A percentile compares a stretch with the other conserved stretches of the same genome.
These are phyloP conservation scores for Leccinum colubrinum DNA, from an alignment of 1,284 basidiomycete species.

Conservation along the genomic window DNA sequence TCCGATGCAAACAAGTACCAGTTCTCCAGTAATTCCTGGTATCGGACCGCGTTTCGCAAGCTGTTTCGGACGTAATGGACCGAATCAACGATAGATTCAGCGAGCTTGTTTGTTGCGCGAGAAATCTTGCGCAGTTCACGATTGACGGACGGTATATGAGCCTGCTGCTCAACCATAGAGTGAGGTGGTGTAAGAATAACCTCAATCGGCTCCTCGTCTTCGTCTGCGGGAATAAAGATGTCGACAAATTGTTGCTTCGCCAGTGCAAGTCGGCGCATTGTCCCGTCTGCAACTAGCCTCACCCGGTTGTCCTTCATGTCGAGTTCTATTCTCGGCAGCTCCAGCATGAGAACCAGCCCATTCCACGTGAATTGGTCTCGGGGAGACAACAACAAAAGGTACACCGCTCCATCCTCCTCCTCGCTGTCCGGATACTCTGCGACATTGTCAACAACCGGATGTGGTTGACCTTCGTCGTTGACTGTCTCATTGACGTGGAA, in stretches of 20 bases:
- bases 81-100: conserved; percentile 91
- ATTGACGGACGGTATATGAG: conserved; percentile 90
- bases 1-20: conserved; percentile 98
- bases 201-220: conserved; percentile 55
- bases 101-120: conserved; percentile 85
- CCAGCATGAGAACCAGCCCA: conserved; percentile 79
- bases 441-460: conserved; percentile 44
- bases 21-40: conserved; percentile 90
- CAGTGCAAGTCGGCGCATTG: conserved; percentile 69
- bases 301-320: conserved; percentile 83
- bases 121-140: conserved; percentile 89
- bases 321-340: conserved; percentile 71
- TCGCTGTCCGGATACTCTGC: conserved; percentile 49
- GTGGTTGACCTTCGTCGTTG: conserved; percentile 48
- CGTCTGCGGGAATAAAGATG: conserved; percentile 57
- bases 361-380: conserved; percentile 92
- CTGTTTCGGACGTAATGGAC: conserved; percentile 79
- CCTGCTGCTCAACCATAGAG: conserved; percentile 83
- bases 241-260: conserved; percentile 82
- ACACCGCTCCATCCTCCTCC: conserved; percentile 58
- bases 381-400: conserved; percentile 88
- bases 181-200: conserved; percentile 43
- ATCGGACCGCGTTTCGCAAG: conserved; percentile 59
- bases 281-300: conserved; percentile 86
- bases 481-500: conserved; percentile 73